Conservation (phyloP, 139 green algal genomes). For the Haematococcus sp. region DNA sequence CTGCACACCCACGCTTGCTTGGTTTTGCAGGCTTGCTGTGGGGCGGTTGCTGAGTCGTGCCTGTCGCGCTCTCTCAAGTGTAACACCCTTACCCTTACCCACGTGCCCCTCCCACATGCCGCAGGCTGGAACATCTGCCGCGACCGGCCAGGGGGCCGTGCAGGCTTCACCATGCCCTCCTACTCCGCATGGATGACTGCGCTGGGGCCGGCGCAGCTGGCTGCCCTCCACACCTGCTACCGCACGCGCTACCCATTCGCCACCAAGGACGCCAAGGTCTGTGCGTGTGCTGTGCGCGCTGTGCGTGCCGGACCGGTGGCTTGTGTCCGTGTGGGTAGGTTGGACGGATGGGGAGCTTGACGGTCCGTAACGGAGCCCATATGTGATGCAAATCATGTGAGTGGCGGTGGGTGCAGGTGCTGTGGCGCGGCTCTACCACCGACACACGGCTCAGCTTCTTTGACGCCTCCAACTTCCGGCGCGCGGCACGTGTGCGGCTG, state of each 20-base stretch:
- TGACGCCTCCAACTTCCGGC: constrained; percentile 24
- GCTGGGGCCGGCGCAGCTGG: constrained; percentile 25
- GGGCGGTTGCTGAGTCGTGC: too few relatives aligned
- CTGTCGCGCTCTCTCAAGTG: too few relatives aligned
- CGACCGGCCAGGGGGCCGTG: neutral
- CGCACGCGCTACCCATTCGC: neutral
- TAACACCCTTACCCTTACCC: too few relatives aligned
- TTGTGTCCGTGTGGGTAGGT: too few relatives aligned
- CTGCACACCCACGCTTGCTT: too few relatives aligned
- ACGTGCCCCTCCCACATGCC: too few relatives aligned
- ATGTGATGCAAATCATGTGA: too few relatives aligned
- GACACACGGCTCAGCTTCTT: constrained; percentile 15
- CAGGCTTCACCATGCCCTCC: constrained; percentile 19
- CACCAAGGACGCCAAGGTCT: constrained; percentile 4
- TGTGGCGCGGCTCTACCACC: constrained; percentile 48
- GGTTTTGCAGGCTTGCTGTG: too few relatives aligned
- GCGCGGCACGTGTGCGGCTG: constrained; percentile 31
- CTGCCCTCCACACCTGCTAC: constrained; percentile 11
- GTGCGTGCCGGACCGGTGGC: too few relatives aligned
- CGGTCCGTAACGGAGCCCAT: too few relatives aligned
- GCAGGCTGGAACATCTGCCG: constrained; percentile 10
- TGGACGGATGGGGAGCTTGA: too few relatives aligned
- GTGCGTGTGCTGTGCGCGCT: constrained; percentile 11
- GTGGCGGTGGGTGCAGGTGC: too few relatives aligned
- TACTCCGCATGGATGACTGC: constrained; percentile 30